Evolutionary conservation across 2,329 filamentous ascomycete genomes (phyloP), one percentile per base, ranked within the genome.

Genomic region (Clarireedia homoeocarpa): DNA sequence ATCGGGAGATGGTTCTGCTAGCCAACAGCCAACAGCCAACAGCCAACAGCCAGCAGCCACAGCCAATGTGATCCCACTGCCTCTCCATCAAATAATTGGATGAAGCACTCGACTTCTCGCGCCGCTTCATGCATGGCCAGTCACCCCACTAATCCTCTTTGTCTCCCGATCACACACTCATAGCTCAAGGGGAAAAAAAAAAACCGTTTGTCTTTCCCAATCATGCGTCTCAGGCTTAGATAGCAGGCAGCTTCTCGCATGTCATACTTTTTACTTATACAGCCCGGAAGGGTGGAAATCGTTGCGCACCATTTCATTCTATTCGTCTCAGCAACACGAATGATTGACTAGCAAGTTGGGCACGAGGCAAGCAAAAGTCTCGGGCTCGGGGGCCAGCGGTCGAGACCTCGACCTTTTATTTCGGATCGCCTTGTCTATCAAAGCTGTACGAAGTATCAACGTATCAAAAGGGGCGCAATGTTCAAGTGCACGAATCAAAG

Each of bases 101-200:
- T 50, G 14, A 17, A 51, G 23, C 38, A 15, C 17, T 42, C 24
- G 20, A 14, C 36, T 55, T 55, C 46, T 44, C 46, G 53, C 53
- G 46, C 53, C 38, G 27, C 27, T 34, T 44, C 27, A 50, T 55
- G 53, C 53, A 55, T 34, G 17, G 26, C 27, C 53, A 45, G 39
- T 55, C 53, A 54, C 52, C 36, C 45, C 52, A 54, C 45, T 54
- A 48, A 30, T 10, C 27, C 27, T 10, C 10, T 10, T 30, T 30
- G 27, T 30, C 27, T 30, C 27, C 27, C 27, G 7, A 30, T 30
- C 27, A 30, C 27, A 30, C 27, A 30, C 27, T 30, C 27, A 30
- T 10, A 30, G 27, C 27, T 27, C 26, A 5, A 27, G 6, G 6
- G 26, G 5, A 27, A 27, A 4, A 27, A n/a, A n/a, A n/a, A 27